Base-by-base conservation (phyloP, 2,329 filamentous ascomycete species). In the Xylaria digitata region DNA sequence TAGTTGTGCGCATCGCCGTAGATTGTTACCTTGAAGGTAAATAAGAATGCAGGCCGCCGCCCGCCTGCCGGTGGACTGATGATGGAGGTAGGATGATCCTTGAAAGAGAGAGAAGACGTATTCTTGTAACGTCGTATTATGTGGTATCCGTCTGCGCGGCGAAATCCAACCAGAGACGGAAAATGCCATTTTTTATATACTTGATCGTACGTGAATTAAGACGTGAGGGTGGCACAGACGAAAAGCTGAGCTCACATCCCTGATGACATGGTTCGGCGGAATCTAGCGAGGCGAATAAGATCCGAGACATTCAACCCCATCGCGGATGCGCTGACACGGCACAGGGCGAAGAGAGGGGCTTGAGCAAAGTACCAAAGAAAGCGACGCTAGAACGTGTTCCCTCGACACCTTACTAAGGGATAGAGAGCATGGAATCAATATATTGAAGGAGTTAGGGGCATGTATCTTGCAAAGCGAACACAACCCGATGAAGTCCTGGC, bases 241-340 rank as follows among this genome's bases (percentile, higher is more conserved):
- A 48, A 48, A 48, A 46, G 45, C 45, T 48, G 45, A 48, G 11
- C 45, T 48, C 45, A 11, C 7, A 48, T 13, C 45, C 45, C 19
- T 48, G 45, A 23, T 9, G 3, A 48, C 19, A 48, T 48, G 19
- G 8, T 21, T 48, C 8, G 19, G 7, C 9, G 19, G 7, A 23
- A 23, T 26, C 21, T 48, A 48, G 21, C 45, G 45, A 48, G 45
- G 8, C 45, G 45, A 48, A 48, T 48, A 19, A 48, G 45, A 11
- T 21, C 45, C 45, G 1, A 48, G 19, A 19, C 26, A 48, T 1
- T 3, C 11, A 3, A 9, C 11, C 19, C 21, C 45, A 23, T 48
- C 32, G 11, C 45, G 19, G 19, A 48, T 8, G 21, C 45, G 4
- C 19, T 26, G 45, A 48, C 19, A 48, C 19, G 19, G 21, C 19